A percentile compares a stretch with the other conserved stretches of the same genome.
These are phyloP conservation scores for Mallotus nudiflorus DNA, from an alignment of 345 rosid genomes.

Conservation along the genomic window DNA sequence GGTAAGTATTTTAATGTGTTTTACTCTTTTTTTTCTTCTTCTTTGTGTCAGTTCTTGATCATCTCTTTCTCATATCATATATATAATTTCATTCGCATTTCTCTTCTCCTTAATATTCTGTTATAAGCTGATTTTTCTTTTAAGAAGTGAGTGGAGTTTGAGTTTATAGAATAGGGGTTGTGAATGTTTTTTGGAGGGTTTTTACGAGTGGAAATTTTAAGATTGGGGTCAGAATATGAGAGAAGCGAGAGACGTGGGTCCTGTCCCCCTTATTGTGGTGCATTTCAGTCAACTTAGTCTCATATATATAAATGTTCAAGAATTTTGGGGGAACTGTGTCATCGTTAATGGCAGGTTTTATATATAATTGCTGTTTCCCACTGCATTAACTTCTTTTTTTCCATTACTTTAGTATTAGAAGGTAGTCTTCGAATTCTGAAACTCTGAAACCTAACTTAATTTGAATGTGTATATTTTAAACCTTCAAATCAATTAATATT, in stretches of 20 bases:
- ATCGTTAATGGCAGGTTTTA: slow-evolving; percentile 35
- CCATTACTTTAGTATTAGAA: slow-evolving; percentile 24
- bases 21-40: neutral
- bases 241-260: slow-evolving; percentile 59
- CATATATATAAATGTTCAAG: slow-evolving; percentile 38
- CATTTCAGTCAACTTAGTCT: slow-evolving; percentile 45
- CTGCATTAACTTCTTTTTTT: neutral
- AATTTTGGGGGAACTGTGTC: slow-evolving; percentile 49
- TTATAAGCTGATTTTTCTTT: neutral
- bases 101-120: neutral
- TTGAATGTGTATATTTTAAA: neutral
- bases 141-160: neutral
- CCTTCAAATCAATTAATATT: slow-evolving; percentile 4
- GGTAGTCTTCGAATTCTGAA: slow-evolving; percentile 31
- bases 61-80: too few species aligned
- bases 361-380: neutral
- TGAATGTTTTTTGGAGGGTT: neutral
- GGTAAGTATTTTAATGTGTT: neutral
- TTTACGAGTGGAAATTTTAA: slow-evolving; percentile 15
- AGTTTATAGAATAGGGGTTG: slow-evolving; percentile 28
- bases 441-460: too few species aligned
- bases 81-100: too few species aligned
- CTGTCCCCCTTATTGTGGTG: slow-evolving; percentile 48
- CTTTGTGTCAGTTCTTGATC: neutral
- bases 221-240: slow-evolving; percentile 12